phyloP scores from a whole-genome alignment of 2,329 filamentous ascomycete species.

The Teratosphaeriaceae sp. region DNA sequence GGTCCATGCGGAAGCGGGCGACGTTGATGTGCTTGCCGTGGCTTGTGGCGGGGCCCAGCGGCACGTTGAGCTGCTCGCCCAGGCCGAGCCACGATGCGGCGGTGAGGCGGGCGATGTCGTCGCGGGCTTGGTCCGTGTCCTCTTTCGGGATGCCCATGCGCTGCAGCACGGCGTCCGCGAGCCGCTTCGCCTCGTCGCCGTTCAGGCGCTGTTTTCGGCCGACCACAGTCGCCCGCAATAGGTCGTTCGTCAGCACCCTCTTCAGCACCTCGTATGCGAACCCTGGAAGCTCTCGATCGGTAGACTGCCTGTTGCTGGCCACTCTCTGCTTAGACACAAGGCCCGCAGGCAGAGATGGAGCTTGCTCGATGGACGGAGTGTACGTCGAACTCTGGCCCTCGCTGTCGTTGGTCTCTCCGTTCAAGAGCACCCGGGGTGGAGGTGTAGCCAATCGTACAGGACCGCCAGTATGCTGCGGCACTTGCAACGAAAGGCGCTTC shows the following conservation, averaged over 20 bases:
- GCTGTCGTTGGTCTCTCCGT: constrained; percentile 36
- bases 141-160: constrained; percentile 30
- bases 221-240: constrained; percentile 39
- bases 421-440: constrained; percentile 48
- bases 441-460: constrained; percentile 58
- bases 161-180: constrained; percentile 39
- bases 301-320: constrained; percentile 3
- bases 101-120: constrained; percentile 33
- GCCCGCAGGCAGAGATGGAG: background rate
- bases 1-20: constrained; percentile 10
- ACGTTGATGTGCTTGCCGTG: constrained; percentile 34
- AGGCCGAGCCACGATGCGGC: constrained; percentile 39
- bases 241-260: constrained; percentile 39
- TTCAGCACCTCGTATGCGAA: constrained; percentile 38
- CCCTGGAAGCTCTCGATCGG: constrained; percentile 10
- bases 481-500: constrained; percentile 54
- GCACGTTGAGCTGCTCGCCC: constrained; percentile 27
- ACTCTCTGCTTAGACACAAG: constrained; percentile 2
- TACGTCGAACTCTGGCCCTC: constrained; percentile 16
- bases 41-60: constrained; percentile 29
- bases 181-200: constrained; percentile 40
- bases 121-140: constrained; percentile 27
- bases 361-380: constrained; percentile 11
- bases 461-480: constrained; percentile 55
- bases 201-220: constrained; percentile 34